A percentile compares a stretch with the other conserved stretches of the same genome.
Evolutionary conservation across 805 yeast genomes (phyloP).

Genomic region (Metschnikowia proteae): DNA sequence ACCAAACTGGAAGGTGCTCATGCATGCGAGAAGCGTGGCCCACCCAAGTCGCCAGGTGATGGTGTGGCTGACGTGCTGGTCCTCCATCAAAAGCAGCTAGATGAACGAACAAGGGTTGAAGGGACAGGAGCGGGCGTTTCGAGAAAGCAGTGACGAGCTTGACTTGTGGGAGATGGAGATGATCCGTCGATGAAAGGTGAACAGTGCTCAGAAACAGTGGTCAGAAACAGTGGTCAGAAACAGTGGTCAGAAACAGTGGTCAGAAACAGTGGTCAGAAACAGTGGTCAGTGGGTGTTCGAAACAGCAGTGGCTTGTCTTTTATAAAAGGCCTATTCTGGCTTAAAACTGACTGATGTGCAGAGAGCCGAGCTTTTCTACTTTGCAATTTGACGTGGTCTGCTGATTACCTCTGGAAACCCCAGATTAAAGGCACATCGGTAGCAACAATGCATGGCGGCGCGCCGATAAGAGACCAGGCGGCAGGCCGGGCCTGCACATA

Average conservation of each 20-base stretch:
- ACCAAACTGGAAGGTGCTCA: slow-evolving; percentile 39
- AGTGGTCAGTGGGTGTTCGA: too few relatives aligned
- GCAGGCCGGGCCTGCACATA: neutral
- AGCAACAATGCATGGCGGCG: neutral
- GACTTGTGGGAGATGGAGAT: neutral
- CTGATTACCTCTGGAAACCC: neutral
- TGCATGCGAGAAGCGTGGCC: slow-evolving; percentile 33
- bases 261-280: neutral
- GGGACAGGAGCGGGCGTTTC: neutral
- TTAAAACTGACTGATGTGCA: too few relatives aligned
- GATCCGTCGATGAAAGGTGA: too few relatives aligned
- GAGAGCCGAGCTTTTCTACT: too few relatives aligned
- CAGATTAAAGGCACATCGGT: neutral
- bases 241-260: neutral
- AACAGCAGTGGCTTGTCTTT: too few relatives aligned
- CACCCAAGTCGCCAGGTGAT: slow-evolving; percentile 31
- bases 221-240: too few relatives aligned
- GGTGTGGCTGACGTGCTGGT: slow-evolving; percentile 8
- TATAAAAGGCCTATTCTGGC: too few relatives aligned
- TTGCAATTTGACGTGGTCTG: too few relatives aligned
- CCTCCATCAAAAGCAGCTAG: slow-evolving; percentile 5
- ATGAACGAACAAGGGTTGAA: neutral
- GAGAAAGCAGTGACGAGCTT: neutral
- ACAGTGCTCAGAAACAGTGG: neutral
- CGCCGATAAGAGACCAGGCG: neutral